These are phyloP conservation scores for Pleurozium schreberi DNA, from an alignment of 225 moss, liverwort and hornwort species.

Conservation along the genomic window DNA sequence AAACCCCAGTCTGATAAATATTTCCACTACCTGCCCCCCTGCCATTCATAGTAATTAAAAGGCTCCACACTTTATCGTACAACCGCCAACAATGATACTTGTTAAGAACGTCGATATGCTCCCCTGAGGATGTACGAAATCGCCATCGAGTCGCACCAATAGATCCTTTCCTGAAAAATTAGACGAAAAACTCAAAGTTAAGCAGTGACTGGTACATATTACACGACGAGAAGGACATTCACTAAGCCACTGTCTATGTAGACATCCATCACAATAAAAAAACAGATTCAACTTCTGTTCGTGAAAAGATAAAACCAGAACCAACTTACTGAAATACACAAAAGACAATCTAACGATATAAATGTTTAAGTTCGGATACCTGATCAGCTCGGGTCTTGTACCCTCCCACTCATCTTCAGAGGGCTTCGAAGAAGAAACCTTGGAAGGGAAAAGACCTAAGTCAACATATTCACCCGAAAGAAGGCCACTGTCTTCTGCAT, in stretches of 20 bases:
- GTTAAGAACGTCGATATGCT: slow-evolving; percentile 24
- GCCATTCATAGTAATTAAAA: slow-evolving; percentile 61
- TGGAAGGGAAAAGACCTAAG: slow-evolving; percentile 26
- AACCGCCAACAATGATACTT: slow-evolving; percentile 62
- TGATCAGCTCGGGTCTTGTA: slow-evolving; percentile 22
- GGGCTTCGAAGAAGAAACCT: slow-evolving; percentile 10
- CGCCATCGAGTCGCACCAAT: slow-evolving; percentile 29
- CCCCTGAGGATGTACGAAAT: slow-evolving; percentile 33
- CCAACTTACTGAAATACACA: background rate
- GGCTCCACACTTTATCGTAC: slow-evolving; percentile 67
- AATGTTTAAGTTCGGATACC: background rate
- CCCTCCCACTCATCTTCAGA: slow-evolving; percentile 22
- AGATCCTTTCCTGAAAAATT: slow-evolving; percentile 40
- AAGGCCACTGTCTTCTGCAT: slow-evolving; percentile 26
- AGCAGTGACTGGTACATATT: background rate
- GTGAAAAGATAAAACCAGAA: background rate
- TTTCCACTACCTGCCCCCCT: slow-evolving; percentile 56
- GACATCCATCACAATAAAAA: background rate
- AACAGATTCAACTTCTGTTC: background rate
- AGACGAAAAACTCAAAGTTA: background rate
- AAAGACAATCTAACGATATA: background rate
- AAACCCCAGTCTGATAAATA: slow-evolving; percentile 43
- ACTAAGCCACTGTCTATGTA: background rate
- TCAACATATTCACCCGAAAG: slow-evolving; percentile 44
- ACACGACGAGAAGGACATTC: background rate